phyloP scores from a whole-genome alignment of 306 rosid genomes.

The Senna siamea region DNA sequence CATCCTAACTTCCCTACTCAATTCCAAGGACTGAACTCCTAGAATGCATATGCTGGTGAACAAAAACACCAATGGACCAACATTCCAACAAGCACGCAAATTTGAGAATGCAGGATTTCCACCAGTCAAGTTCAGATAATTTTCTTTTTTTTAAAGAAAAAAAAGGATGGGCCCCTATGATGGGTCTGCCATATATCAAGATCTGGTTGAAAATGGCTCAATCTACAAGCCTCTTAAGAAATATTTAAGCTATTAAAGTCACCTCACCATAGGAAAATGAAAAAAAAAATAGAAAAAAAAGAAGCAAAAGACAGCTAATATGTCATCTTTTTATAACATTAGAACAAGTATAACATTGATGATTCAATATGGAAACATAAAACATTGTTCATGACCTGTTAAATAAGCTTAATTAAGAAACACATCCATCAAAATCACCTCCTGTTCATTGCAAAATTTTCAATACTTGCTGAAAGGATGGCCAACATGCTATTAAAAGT shows the following conservation, averaged over 20 bases:
- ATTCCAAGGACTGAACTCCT: conserved; percentile 10
- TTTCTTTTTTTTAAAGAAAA: no score
- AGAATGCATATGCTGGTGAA: not conserved
- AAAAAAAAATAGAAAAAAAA: no score
- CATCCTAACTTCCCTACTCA: conserved; percentile 27
- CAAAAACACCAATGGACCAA: not conserved
- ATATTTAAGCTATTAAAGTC: not conserved
- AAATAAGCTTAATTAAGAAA: conserved; percentile 31
- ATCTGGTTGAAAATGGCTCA: conserved; percentile 25
- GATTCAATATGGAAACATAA: conserved; percentile 24
- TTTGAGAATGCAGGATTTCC: not conserved
- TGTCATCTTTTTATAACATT: not conserved
- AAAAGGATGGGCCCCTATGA: not conserved
- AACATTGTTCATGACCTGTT: conserved; percentile 6
- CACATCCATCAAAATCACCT: conserved; percentile 31
- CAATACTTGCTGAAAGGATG: conserved; percentile 16
- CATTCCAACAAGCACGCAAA: not conserved
- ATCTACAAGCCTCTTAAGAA: conserved; percentile 9
- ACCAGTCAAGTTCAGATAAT: conserved; percentile 18
- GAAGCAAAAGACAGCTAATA: conserved; percentile 10
- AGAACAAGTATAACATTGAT: not conserved
- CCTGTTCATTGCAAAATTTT: conserved; percentile 22
- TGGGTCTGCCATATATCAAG: conserved; percentile 1
- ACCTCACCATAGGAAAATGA: no score
- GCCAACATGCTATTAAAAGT: not conserved